Evolutionary conservation across 768 basidiomycete genomes (phyloP).

Genomic region (Boletus rubropictus): DNA sequence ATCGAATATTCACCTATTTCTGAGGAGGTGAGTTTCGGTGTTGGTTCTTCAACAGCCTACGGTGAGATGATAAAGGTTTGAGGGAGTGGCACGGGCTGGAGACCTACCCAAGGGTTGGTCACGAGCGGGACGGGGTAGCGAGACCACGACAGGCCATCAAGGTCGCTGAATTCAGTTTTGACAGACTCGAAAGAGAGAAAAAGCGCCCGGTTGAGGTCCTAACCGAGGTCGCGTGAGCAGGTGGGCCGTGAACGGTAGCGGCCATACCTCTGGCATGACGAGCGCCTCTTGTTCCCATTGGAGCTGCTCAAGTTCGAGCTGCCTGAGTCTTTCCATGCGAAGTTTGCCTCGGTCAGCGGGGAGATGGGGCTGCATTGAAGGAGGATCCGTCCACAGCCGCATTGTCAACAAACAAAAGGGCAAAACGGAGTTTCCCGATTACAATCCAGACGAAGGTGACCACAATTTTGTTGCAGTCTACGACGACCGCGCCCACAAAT

Average conservation of each 20-base stretch:
- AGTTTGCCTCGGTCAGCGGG: constrained; percentile 41
- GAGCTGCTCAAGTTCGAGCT: constrained; percentile 49
- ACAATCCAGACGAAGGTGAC: constrained; percentile 6
- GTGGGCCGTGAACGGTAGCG: background rate
- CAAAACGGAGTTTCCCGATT: constrained; percentile 8
- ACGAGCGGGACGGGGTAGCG: constrained; percentile 31
- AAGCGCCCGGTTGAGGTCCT: constrained; percentile 31
- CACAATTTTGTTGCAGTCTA: background rate
- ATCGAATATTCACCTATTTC: constrained; percentile 18
- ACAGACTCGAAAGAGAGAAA: constrained; percentile 45
- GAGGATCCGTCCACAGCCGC: too few relatives aligned
- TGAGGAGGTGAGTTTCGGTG: constrained; percentile 20
- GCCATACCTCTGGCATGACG: constrained; percentile 49
- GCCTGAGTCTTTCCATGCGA: constrained; percentile 41
- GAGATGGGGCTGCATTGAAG: constrained; percentile 14
- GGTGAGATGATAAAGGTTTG: background rate
- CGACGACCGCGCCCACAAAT: background rate
- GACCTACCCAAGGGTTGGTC: constrained; percentile 24
- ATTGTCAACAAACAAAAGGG: background rate
- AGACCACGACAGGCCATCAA: constrained; percentile 54
- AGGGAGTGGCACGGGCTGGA: background rate
- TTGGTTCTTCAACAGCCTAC: constrained; percentile 27
- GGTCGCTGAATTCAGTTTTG: constrained; percentile 57
- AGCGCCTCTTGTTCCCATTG: constrained; percentile 52
- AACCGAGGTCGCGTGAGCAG: constrained; percentile 10